Evolutionary conservation across 495 filamentous ascomycete genomes (phyloP), one percentile per base, ranked within the genome.

Genomic region (Talaromyces nanjingensis): DNA sequence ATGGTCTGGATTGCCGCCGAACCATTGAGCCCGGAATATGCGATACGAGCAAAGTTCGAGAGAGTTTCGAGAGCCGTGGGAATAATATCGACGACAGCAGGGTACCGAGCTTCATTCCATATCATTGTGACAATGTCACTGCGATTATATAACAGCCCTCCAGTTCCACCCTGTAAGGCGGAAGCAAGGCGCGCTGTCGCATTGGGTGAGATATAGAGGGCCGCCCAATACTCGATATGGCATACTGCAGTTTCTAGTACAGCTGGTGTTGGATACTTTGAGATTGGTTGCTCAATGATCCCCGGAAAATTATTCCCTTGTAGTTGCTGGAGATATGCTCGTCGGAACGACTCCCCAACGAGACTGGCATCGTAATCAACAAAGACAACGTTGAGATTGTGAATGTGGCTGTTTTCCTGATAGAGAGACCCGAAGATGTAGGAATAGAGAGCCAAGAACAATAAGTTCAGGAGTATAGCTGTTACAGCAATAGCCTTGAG

Each of bases 71-170:
- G 58, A 58, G 62, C 73, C 14, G 7, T 54, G 4, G 63, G 42
- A 49, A 83, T 64, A 33, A 63, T 54, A 65, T 83, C 81, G 11
- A 74, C 65, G n/a, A 76, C 66, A 1, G 76, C 67, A 0, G 82
- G 68, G 64, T 83, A 85, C 1, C 76, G 75, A 4, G 76, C 80
- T 70, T 82, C 75, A 60, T 84, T 83, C 80, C 81, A 84, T 59
- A 82, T 72, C 63, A 76, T 76, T 6, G 70, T 70, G 24, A 84
- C 63, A 7, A 78, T 70, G 60, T 80, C 61, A 34, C 65, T 68
- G 25, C 57, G 54, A 57, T 84, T 74, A 70, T 82, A 82, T 14
- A n/a, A 54, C 8, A 14, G 25, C 6, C 14, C 49, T 0, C 64
- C 65, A 8, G 62, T 31, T 6, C 69, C 72, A n/a, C 72, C 72